These are phyloP conservation scores for Scheffersomyces lignicola DNA, from an alignment of 1,139 yeast genomes.

Conservation along the genomic window DNA sequence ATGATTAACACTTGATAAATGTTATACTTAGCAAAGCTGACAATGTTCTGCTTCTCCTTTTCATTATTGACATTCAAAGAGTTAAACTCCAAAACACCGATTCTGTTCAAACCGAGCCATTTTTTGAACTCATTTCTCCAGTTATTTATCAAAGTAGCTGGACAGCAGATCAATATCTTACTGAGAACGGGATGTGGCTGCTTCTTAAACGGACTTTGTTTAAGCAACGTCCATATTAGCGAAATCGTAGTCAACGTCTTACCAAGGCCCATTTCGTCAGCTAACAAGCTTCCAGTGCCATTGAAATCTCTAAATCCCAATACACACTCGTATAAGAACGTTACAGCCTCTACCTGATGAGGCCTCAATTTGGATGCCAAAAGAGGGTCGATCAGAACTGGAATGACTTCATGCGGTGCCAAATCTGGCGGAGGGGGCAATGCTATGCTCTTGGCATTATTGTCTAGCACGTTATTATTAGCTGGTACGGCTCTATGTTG, in stretches of 20 bases:
- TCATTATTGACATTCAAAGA: constrained; percentile 50
- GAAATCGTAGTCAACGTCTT: constrained; percentile 87
- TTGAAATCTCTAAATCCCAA: constrained; percentile 58
- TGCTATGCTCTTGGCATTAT: constrained; percentile 7
- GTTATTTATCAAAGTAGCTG: constrained; percentile 83
- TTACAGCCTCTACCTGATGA: constrained; percentile 84
- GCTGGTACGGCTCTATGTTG: neutral
- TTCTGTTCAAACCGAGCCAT: constrained; percentile 76
- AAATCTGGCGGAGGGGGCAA: constrained; percentile 11
- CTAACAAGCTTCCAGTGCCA: constrained; percentile 80
- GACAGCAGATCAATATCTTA: constrained; percentile 81
- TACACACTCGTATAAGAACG: constrained; percentile 77
- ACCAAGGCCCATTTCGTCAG: constrained; percentile 98
- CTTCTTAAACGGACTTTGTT: constrained; percentile 60
- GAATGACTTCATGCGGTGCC: constrained; percentile 26
- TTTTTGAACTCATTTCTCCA: constrained; percentile 89
- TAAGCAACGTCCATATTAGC: constrained; percentile 77
- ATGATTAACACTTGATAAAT: constrained; percentile 82
- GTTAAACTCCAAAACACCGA: constrained; percentile 45
- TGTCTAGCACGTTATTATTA: constrained; percentile 6
- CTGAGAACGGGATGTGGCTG: constrained; percentile 37
- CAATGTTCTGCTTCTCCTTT: constrained; percentile 59
- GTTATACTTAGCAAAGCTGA: constrained; percentile 62
- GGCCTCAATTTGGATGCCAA: constrained; percentile 61
- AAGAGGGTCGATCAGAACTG: constrained; percentile 71